phyloP scores from a whole-genome alignment of 2,329 filamentous ascomycete genomes.

The Leptosphaerulina australis region DNA sequence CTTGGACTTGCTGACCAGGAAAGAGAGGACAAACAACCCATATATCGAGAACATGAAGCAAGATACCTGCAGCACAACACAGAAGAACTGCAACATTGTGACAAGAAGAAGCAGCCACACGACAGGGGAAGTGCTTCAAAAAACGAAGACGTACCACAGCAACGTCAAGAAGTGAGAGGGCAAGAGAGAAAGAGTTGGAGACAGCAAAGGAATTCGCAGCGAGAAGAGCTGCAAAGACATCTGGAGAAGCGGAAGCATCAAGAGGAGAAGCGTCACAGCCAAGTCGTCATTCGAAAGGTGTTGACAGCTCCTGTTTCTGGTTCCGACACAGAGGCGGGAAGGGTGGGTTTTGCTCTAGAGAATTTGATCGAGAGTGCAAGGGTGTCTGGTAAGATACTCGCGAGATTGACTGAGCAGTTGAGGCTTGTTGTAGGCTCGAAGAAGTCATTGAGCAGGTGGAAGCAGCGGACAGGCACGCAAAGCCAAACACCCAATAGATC shows the following conservation, averaged over 20 bases:
- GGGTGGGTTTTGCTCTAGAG: neutral
- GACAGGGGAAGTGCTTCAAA: too few species aligned
- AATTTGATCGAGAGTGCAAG: neutral
- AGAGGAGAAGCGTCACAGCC: neutral
- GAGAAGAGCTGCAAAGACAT: neutral
- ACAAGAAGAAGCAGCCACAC: too few species aligned
- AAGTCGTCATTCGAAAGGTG: neutral
- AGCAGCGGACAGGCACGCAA: neutral
- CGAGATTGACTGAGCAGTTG: constrained; percentile 2
- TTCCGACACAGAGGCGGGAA: neutral
- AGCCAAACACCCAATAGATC: neutral
- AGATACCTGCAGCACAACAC: too few species aligned
- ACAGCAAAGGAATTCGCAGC: neutral
- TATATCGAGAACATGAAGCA: neutral
- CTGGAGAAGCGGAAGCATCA: neutral
- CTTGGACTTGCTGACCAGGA: too few species aligned
- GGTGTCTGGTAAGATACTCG: neutral
- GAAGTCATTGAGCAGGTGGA: neutral
- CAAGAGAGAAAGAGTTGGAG: neutral
- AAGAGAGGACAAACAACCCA: neutral
- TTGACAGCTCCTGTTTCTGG: neutral
- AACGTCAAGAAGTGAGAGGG: neutral
- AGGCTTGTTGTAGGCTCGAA: neutral
- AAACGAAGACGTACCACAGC: too few species aligned
- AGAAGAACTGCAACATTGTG: too few species aligned